Evolutionary conservation across 148 eudicot species (phyloP).

Genomic region (Dysphania ambrosioides): DNA sequence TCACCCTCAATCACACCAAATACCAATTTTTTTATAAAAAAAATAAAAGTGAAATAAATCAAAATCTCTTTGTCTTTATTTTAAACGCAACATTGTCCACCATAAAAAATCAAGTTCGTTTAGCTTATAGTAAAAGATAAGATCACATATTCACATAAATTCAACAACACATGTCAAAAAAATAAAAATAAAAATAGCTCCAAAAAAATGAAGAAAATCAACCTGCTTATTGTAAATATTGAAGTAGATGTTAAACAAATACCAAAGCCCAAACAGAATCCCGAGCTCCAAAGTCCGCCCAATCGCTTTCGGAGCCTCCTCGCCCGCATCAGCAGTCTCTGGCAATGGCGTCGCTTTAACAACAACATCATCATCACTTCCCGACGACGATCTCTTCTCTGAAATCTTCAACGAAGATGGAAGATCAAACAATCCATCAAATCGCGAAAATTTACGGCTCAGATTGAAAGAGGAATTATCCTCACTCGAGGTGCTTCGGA

Average conservation of each 20-base stretch:
- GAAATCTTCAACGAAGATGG: conserved; percentile 29
- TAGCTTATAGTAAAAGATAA: not conserved
- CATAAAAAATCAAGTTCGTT: not conserved
- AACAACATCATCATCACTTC: conserved; percentile 26
- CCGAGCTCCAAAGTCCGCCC: conserved; percentile 57
- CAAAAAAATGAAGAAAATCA: conserved; percentile 18
- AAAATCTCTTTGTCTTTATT: no score
- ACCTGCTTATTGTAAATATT: conserved; percentile 94
- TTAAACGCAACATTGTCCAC: not conserved
- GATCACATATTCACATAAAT: not conserved
- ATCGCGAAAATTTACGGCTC: conserved; percentile 21
- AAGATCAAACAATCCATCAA: conserved; percentile 35
- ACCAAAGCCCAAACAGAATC: conserved; percentile 65
- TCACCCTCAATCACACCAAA: not conserved
- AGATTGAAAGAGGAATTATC: not conserved
- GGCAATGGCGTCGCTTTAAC: conserved; percentile 53
- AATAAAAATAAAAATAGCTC: not conserved
- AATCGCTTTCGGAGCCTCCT: conserved; percentile 37
- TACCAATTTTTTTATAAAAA: not conserved
- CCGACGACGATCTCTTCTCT: conserved; percentile 32
- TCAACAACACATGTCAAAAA: not conserved
- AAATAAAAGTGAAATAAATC: not conserved
- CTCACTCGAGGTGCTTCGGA: not conserved
- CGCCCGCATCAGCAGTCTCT: conserved; percentile 45
- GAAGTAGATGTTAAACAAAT: conserved; percentile 76